Percentiles rank a stretch among this genome's conserved stretches.
Conservation (phyloP, 169 alveolate genomes). For the Sarcocystis neurona region DNA sequence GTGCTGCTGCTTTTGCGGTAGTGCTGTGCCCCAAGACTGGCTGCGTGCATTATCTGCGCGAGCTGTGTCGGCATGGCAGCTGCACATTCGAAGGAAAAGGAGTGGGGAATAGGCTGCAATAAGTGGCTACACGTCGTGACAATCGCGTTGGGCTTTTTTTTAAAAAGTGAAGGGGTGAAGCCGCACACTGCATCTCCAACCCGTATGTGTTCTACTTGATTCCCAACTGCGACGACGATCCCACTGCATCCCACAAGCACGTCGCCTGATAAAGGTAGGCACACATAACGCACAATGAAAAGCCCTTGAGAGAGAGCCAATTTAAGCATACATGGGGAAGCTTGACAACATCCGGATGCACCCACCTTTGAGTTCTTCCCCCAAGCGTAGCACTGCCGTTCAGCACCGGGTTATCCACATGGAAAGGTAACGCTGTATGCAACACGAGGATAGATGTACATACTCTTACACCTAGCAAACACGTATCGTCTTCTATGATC, state of each 20-base stretch:
- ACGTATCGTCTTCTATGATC: no score
- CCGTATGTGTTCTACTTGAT: constrained; percentile 39
- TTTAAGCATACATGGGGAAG: no score
- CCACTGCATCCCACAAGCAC: constrained; percentile 69
- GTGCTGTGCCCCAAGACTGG: no score
- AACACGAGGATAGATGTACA: neutral
- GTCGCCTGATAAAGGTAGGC: no score
- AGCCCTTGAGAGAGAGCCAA: no score
- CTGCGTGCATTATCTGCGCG: no score
- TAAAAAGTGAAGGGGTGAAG: constrained; percentile 60
- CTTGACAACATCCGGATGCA: no score
- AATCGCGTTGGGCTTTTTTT: constrained; percentile 18
- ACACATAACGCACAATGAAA: no score
- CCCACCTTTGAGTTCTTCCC: no score
- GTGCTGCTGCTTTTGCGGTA: no score
- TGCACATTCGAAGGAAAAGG: constrained; percentile 43
- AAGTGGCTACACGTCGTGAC: constrained; percentile 35
- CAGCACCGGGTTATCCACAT: no score
- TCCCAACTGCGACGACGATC: constrained; percentile 61
- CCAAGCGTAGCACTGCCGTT: no score
- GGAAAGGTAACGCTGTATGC: neutral
- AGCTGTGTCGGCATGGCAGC: constrained; percentile 61
- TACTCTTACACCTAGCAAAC: neutral
- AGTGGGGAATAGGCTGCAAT: constrained; percentile 18
- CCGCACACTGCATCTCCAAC: constrained; percentile 67